These are phyloP conservation scores for Carallia brachiata DNA, from an alignment of 345 rosid species.

Conservation along the genomic window DNA sequence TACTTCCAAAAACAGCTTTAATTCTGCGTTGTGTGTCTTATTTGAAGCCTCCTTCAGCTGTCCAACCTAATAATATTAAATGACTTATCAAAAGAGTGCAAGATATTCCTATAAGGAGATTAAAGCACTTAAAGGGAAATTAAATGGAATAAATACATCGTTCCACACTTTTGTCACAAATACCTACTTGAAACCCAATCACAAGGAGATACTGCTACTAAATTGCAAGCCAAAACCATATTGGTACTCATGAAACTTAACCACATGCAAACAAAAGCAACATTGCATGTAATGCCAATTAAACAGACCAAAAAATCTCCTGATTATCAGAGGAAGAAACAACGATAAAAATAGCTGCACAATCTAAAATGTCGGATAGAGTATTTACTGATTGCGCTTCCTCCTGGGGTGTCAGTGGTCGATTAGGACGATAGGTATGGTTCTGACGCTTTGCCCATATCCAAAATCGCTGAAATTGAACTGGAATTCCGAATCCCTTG, in stretches of 20 bases:
- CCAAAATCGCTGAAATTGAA: slow-evolving; percentile 90
- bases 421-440: slow-evolving; percentile 87
- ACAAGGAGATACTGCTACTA: neutral
- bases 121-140: neutral
- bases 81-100: neutral
- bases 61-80: slow-evolving; percentile 62
- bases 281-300: no score
- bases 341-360: neutral
- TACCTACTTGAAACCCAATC: neutral
- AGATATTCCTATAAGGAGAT: neutral
- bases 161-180: neutral
- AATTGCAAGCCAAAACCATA: neutral
- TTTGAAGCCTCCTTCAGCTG: slow-evolving; percentile 81
- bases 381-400: slow-evolving; percentile 69
- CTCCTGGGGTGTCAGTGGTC: slow-evolving; percentile 71
- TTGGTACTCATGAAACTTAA: neutral
- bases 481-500: slow-evolving; percentile 79
- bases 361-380: neutral
- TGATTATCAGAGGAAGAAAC: neutral
- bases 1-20: slow-evolving; percentile 87
- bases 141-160: no score
- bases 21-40: slow-evolving; percentile 72
- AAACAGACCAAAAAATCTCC: neutral
- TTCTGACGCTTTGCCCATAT: slow-evolving; percentile 96
- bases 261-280: neutral